Percentiles rank a stretch among this genome's conserved stretches.
These are phyloP conservation scores for Actinomortierella ambigua DNA, from an alignment of 371 early-diverging fungal genomes.

Conservation along the genomic window DNA sequence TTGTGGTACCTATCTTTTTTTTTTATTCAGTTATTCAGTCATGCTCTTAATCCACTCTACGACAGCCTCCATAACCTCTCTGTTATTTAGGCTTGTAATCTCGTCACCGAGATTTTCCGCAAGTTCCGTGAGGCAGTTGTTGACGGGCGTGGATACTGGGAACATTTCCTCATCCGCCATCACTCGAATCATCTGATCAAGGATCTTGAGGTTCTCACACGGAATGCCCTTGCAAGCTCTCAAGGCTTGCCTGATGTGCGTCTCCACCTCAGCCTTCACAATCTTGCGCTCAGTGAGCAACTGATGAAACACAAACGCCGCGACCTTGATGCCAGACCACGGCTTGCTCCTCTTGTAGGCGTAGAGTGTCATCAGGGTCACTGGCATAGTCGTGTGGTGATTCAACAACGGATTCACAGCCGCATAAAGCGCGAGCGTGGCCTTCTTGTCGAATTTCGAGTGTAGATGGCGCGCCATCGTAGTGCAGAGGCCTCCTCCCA, in stretches of 20 bases:
- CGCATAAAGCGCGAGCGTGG: slow-evolving; percentile 8
- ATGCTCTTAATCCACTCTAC: too few species aligned
- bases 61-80: slow-evolving; percentile 6
- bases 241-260: too few species aligned
- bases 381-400: slow-evolving; percentile 19
- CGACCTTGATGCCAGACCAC: too few species aligned
- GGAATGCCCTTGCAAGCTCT: too few species aligned
- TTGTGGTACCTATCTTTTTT: too few species aligned
- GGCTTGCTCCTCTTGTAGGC: too few species aligned
- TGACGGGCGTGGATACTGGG: slow-evolving; percentile 10
- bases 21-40: too few species aligned
- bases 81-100: slow-evolving; percentile 15
- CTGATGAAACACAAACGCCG: too few species aligned
- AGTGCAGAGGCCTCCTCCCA: slow-evolving; percentile 1
- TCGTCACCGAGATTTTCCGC: slow-evolving; percentile 13
- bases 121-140: slow-evolving; percentile 14
- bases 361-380: slow-evolving; percentile 4
- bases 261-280: too few species aligned
- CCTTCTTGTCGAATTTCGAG: slow-evolving; percentile 4
- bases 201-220: slow-evolving; percentile 1
- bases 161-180: slow-evolving; percentile 5
- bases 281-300: slow-evolving; percentile 1
- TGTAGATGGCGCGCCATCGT: slow-evolving; percentile 11
- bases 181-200: not conserved
- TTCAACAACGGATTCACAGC: slow-evolving; percentile 13